Base-by-base conservation (phyloP, 208 protist species). In the Vickermania ingenoplastis region DNA sequence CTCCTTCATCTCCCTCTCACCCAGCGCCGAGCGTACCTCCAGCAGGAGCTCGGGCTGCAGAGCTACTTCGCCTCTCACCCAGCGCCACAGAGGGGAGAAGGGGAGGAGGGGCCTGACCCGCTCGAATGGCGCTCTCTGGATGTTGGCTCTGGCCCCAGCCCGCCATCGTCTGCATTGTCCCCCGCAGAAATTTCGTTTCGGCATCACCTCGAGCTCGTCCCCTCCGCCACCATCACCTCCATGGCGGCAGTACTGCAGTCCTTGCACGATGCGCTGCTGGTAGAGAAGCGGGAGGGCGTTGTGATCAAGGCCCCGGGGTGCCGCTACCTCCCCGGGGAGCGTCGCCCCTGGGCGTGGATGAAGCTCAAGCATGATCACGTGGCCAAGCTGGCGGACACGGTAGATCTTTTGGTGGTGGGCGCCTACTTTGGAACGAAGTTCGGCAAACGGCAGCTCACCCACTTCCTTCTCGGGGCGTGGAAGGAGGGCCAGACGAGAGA, bases 351-450 rank as follows among this genome's bases (percentile, higher is more conserved):
- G 36, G 56, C 78, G 2, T 89, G 85, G 79, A 58, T 86, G 49
- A 92, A 92, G 63, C 54, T 81, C n/a, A 92, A 89, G 61, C 63
- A 67, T 3, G 77, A 81, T 53, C 71, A 85, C 65, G 63, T 86
- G 17, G 48, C 64, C 25, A 72, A 69, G 2, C 58, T 84, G 22
- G 66, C 69, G 4, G 74, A 81, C 56, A 64, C 71, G 26, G 41
- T 81, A 64, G 76, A 80, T 45, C 63, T 81, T 17, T 58, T 80
- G 27, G 61, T 83, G 13, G 62, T 83, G 4, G 76, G 79, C 24
- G 79, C 67, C 29, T 86, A 74, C 58, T 71, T 74, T 65, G 78
- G 81, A 53, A 79, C 75, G 25, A 89, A 83, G 67, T 87, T 79
- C 31, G 77, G 74, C 17, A 3, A 27, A 30, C 65, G 65, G 7